These are phyloP conservation scores for Penicillium crystallinum DNA, from an alignment of 495 filamentous ascomycete genomes.

Conservation along the genomic window DNA sequence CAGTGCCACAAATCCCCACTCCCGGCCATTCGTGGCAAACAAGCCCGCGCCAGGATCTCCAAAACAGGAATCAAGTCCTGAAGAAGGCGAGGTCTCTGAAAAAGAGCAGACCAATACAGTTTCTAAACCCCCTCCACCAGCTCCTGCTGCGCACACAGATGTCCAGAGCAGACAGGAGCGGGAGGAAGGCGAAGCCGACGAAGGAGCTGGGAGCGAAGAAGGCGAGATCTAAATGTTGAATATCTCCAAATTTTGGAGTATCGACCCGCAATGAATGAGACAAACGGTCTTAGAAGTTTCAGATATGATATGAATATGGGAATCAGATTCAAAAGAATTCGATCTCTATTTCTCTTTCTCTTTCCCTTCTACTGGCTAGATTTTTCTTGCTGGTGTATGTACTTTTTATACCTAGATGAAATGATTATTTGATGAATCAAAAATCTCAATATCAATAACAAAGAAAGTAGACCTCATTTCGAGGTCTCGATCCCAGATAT, in stretches of 20 bases:
- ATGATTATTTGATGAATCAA: too few relatives aligned
- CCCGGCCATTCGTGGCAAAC: not conserved
- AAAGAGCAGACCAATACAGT: not conserved
- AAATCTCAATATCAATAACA: too few relatives aligned
- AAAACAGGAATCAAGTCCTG: slow-evolving; percentile 13
- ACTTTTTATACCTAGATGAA: too few relatives aligned
- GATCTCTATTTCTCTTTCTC: too few relatives aligned
- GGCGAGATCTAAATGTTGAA: slow-evolving; percentile 32
- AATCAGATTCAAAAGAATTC: too few relatives aligned
- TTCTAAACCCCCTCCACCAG: not conserved
- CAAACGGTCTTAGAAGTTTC: too few relatives aligned
- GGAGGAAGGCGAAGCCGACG: slow-evolving; percentile 12
- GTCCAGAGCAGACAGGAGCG: not conserved
- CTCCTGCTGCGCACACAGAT: not conserved
- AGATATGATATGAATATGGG: too few relatives aligned
- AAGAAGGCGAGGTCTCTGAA: slow-evolving; percentile 22
- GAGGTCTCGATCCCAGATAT: too few relatives aligned
- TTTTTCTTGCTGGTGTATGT: too few relatives aligned
- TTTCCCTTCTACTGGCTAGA: too few relatives aligned
- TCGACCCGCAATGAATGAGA: too few relatives aligned
- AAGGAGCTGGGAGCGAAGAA: slow-evolving; percentile 41
- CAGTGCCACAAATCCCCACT: not conserved
- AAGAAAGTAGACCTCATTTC: too few relatives aligned
- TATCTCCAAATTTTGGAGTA: not conserved
- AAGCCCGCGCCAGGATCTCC: not conserved